Evolutionary conservation across 2,329 filamentous ascomycete species (phyloP), one percentile per base, ranked within the genome.

Genomic region (Triangularia setosa): DNA sequence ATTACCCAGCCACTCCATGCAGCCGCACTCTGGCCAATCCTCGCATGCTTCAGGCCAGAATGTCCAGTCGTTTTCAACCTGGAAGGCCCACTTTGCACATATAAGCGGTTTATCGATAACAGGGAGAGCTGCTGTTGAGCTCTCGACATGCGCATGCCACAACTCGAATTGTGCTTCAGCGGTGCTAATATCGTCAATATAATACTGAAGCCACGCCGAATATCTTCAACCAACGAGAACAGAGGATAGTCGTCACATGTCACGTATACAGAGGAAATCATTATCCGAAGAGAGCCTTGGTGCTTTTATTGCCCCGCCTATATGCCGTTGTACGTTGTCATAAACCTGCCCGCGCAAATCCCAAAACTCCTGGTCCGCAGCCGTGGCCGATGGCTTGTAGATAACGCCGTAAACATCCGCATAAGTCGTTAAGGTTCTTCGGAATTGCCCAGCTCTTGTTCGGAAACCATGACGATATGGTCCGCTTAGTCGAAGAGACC

Each of bases 401-500:
- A 56, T 40, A 63, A 56, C 57, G 58, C 61, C 61, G 66, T 56
- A 65, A 56, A 28, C 44, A 61, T 64, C 54, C 63, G 62, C 54
- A 64, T 52, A 67, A 58, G 48, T 63, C 58, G 60, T 60, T 33
- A 64, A 67, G 65, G 28, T 55, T 64, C 63, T 60, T 66, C 66
- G 68, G 65, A 69, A 63, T 60, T 30, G 60, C 53, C 69, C 65
- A 67, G 48, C 53, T 53, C 52, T 57, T 25, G 48, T 59, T 56
- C 8, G 52, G 23, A 40, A 57, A 63, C 33, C 1, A 48, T 7
- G 53, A 25, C 56, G 64, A 58, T 33, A 56, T 27, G 35, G 61
- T 56, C 23, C 75, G 80, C 78, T 87, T 89, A 89, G 81, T 89
- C 87, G 85, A 89, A 89, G 71, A 90, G 87, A 85, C 87, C 88